These are phyloP conservation scores for Cystoisospora suis DNA, from an alignment of 169 alveolate species.

Conservation along the genomic window DNA sequence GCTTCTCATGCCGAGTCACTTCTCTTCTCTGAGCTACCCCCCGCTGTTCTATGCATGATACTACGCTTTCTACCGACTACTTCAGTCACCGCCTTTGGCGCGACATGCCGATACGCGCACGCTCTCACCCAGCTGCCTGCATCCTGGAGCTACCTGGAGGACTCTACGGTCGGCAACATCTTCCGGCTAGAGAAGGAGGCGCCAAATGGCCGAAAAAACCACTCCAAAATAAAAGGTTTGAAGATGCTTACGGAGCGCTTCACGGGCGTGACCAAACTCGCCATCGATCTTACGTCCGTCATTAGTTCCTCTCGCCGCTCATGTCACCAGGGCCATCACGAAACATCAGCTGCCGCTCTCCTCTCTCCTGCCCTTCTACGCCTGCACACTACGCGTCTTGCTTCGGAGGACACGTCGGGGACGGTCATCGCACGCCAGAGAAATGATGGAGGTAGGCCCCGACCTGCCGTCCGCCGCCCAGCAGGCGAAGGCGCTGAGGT, in stretches of 20 bases:
- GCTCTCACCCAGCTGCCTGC: slow-evolving; percentile 24
- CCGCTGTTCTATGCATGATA: not conserved
- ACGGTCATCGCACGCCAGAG: not conserved
- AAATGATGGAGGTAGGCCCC: not conserved
- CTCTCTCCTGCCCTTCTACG: not conserved
- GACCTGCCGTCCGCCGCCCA: not conserved
- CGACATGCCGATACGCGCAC: slow-evolving; percentile 17
- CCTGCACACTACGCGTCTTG: not conserved
- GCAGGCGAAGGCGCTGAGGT: not conserved
- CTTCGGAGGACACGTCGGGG: not conserved
- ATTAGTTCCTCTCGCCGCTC: not conserved
- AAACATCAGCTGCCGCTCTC: not conserved
- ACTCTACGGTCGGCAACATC: not conserved
- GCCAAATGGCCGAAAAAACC: not conserved
- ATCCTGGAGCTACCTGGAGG: not conserved
- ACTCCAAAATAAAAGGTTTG: not conserved
- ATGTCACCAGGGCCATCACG: not conserved
- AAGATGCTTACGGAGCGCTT: not conserved
- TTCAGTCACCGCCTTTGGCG: not conserved
- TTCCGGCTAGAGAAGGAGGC: not conserved
- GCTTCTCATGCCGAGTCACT: not conserved
- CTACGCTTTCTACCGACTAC: not conserved
- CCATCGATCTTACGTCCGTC: not conserved
- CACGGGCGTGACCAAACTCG: not conserved
- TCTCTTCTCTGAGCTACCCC: not conserved